Evolutionary conservation across 1,139 yeast species (phyloP).

Genomic region (Kodamaea ohmeri): DNA sequence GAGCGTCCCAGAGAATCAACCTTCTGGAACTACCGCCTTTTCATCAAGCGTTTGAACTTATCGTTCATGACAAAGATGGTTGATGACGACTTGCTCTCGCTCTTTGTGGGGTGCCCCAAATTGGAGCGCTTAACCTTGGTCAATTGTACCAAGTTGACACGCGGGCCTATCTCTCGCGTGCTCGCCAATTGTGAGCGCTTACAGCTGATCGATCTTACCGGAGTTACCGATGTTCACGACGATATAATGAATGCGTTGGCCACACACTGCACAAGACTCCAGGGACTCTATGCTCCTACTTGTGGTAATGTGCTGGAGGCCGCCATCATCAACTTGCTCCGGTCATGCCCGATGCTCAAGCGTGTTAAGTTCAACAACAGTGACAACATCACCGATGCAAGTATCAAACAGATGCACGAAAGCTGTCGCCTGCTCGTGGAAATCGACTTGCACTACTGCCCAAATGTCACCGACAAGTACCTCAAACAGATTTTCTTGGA

Average conservation of each 20-base stretch:
- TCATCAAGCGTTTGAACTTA: conserved; percentile 77
- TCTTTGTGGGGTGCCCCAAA: conserved; percentile 65
- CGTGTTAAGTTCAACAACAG: conserved; percentile 81
- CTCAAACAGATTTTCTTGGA: conserved; percentile 61
- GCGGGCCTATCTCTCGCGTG: conserved; percentile 59
- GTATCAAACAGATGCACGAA: conserved; percentile 59
- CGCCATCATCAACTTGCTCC: conserved; percentile 60
- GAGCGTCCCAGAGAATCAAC: conserved; percentile 46
- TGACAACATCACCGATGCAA: conserved; percentile 61
- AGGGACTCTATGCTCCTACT: conserved; percentile 88
- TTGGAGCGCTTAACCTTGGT: conserved; percentile 84
- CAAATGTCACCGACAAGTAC: conserved; percentile 64
- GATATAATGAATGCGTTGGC: conserved; percentile 72
- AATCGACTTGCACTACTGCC: conserved; percentile 83
- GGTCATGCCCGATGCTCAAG: conserved; percentile 70
- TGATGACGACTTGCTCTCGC: conserved; percentile 56
- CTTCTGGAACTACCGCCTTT: conserved; percentile 68
- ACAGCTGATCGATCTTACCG: conserved; percentile 86
- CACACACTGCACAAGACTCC: conserved; percentile 67
- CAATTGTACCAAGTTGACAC: conserved; percentile 67
- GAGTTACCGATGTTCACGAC: conserved; percentile 69
- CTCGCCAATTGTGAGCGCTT: conserved; percentile 63
- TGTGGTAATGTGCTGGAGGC: conserved; percentile 67
- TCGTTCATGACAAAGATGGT: conserved; percentile 70
- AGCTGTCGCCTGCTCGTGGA: conserved; percentile 82